Percentiles rank a stretch among this genome's conserved stretches.
phyloP scores from a whole-genome alignment of 768 basidiomycete species.

The Cyathus striatus region DNA sequence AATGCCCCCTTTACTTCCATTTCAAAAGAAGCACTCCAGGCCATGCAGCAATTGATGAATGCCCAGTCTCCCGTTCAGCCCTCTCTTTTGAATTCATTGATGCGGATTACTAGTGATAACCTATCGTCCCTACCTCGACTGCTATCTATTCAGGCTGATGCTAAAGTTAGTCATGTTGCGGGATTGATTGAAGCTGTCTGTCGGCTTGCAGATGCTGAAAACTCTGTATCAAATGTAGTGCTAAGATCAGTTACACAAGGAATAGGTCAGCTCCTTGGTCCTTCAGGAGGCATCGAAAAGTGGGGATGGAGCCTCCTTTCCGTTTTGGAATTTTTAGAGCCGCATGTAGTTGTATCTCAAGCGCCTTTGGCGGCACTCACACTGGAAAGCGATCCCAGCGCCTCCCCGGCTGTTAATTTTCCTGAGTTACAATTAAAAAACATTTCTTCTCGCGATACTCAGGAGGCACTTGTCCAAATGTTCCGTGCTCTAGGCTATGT shows the following conservation, averaged over 20 bases:
- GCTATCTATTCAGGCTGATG: slow-evolving; percentile 64
- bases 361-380: slow-evolving; percentile 48
- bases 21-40: slow-evolving; percentile 37
- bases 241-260: slow-evolving; percentile 38
- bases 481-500: slow-evolving; percentile 67
- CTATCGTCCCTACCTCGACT: slow-evolving; percentile 69
- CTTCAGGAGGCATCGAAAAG: slow-evolving; percentile 78
- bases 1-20: slow-evolving; percentile 53
- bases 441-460: slow-evolving; percentile 44
- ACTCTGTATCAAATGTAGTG: slow-evolving; percentile 20
- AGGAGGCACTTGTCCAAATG: slow-evolving; percentile 60
- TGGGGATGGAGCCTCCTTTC: slow-evolving; percentile 89
- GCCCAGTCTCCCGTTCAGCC: slow-evolving; percentile 35
- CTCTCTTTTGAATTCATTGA: slow-evolving; percentile 48
- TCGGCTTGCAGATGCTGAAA: slow-evolving; percentile 28
- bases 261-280: slow-evolving; percentile 67
- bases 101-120: slow-evolving; percentile 58
- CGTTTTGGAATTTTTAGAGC: slow-evolving; percentile 70
- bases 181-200: slow-evolving; percentile 70
- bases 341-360: slow-evolving; percentile 40
- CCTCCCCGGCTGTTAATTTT: slow-evolving; percentile 37
- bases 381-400: slow-evolving; percentile 45
- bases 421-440: slow-evolving; percentile 58
- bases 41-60: slow-evolving; percentile 42
- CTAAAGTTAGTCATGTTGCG: slow-evolving; percentile 67